phyloP scores from a whole-genome alignment of 148 eudicot species.

The Tetragonia tetragonoides region DNA sequence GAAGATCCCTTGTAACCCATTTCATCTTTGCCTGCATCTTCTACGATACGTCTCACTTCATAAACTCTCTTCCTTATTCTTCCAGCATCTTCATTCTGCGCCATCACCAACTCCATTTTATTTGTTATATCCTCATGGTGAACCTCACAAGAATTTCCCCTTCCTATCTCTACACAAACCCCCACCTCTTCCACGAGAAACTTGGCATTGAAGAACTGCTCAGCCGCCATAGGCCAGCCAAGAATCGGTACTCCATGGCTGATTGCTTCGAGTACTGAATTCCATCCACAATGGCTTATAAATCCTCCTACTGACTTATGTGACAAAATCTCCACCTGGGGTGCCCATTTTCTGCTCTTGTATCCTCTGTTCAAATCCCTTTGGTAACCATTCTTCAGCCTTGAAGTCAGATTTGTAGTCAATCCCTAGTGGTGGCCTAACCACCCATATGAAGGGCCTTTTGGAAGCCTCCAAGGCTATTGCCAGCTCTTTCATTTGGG shows the following conservation, averaged over 20 bases:
- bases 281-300: slow-evolving; percentile 65
- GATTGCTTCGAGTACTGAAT: slow-evolving; percentile 54
- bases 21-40: slow-evolving; percentile 36
- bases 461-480: slow-evolving; percentile 38
- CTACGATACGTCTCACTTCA: slow-evolving; percentile 30
- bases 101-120: slow-evolving; percentile 54
- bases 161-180: slow-evolving; percentile 57
- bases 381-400: slow-evolving; percentile 48
- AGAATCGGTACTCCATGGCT: slow-evolving; percentile 46
- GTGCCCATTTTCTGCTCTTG: slow-evolving; percentile 37
- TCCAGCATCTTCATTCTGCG: slow-evolving; percentile 29
- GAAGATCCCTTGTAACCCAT: slow-evolving; percentile 38
- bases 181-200: slow-evolving; percentile 43
- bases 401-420: slow-evolving; percentile 32
- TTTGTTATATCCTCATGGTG: slow-evolving; percentile 34
- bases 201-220: slow-evolving; percentile 58
- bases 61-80: slow-evolving; percentile 36
- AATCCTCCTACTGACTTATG: slow-evolving; percentile 47
- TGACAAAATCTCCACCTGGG: slow-evolving; percentile 49
- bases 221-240: slow-evolving; percentile 64
- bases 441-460: slow-evolving; percentile 61
- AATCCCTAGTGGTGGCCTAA: slow-evolving; percentile 53
- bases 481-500: slow-evolving; percentile 54
- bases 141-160: slow-evolving; percentile 37
- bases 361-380: slow-evolving; percentile 31